phyloP scores from a whole-genome alignment of 129 eudicot genomes.

The Flaveria brownii region DNA sequence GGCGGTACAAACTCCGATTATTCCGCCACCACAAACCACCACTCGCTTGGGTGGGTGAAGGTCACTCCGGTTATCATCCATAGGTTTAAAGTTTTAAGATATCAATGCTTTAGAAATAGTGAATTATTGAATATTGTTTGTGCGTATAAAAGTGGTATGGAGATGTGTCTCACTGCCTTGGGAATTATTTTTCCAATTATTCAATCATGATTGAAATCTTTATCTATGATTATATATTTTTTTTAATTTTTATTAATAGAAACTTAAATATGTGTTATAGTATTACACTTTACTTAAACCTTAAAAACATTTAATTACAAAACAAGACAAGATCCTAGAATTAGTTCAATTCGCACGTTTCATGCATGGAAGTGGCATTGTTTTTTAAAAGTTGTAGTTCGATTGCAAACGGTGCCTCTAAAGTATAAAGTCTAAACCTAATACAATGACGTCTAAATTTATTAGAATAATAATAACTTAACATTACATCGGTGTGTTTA shows the following conservation, averaged over 20 bases:
- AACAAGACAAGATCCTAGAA: too few species aligned
- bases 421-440: too few species aligned
- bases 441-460: too few species aligned
- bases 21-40: slow-evolving; percentile 93
- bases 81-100: neutral
- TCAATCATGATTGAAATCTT: neutral
- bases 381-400: too few species aligned
- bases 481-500: too few species aligned
- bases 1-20: slow-evolving; percentile 88
- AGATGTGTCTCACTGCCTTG: neutral
- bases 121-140: neutral
- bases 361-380: too few species aligned
- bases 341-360: too few species aligned
- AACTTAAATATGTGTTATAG: neutral
- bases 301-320: too few species aligned
- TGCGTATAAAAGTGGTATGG: neutral
- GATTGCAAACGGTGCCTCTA: too few species aligned
- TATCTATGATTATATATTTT: neutral
- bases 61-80: slow-evolving; percentile 31
- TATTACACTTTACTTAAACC: too few species aligned
- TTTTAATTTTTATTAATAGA: neutral
- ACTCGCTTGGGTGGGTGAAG: slow-evolving; percentile 48
- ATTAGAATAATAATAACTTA: too few species aligned
- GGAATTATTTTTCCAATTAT: neutral
- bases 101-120: neutral